phyloP scores from a whole-genome alignment of 2,329 filamentous ascomycete species.

The Canariomyces notabilis region DNA sequence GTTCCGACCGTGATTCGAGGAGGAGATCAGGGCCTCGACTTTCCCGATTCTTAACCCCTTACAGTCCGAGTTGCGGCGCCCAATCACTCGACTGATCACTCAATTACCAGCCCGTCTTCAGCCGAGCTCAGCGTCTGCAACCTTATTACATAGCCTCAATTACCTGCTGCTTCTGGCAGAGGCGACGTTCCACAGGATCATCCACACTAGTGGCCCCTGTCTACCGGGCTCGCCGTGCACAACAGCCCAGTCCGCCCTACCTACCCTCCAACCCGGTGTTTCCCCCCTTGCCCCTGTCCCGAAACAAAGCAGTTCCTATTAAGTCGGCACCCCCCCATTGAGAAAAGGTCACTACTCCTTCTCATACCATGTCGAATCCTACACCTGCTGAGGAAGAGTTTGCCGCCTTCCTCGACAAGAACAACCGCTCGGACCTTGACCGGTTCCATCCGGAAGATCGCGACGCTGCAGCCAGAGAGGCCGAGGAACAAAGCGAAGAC shows the following conservation, averaged over 20 bases:
- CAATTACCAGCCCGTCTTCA: too few species aligned
- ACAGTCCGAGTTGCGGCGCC: not conserved
- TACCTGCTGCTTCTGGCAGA: not conserved
- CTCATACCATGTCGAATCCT: constrained; percentile 45
- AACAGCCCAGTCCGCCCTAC: constrained; percentile 8
- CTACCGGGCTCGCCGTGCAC: constrained; percentile 20
- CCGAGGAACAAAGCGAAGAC: constrained; percentile 47
- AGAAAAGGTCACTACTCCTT: constrained; percentile 13
- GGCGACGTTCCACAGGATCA: not conserved
- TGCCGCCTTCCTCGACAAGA: constrained; percentile 56
- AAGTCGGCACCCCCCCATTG: constrained; percentile 28
- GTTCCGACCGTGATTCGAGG: too few species aligned
- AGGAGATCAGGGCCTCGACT: too few species aligned
- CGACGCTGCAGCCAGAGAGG: constrained; percentile 39
- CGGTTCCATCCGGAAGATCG: constrained; percentile 56
- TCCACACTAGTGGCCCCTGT: constrained; percentile 4
- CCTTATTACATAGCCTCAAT: not conserved
- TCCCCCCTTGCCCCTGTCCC: constrained; percentile 14
- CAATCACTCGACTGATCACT: not conserved
- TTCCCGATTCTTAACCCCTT: not conserved
- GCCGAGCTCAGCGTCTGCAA: not conserved
- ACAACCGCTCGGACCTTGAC: constrained; percentile 38
- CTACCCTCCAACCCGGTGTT: constrained; percentile 13
- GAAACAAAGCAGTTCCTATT: constrained; percentile 31
- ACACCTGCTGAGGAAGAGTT: constrained; percentile 64